Conservation (phyloP, 345 rosid species). For the Nephelium lappaceum region DNA sequence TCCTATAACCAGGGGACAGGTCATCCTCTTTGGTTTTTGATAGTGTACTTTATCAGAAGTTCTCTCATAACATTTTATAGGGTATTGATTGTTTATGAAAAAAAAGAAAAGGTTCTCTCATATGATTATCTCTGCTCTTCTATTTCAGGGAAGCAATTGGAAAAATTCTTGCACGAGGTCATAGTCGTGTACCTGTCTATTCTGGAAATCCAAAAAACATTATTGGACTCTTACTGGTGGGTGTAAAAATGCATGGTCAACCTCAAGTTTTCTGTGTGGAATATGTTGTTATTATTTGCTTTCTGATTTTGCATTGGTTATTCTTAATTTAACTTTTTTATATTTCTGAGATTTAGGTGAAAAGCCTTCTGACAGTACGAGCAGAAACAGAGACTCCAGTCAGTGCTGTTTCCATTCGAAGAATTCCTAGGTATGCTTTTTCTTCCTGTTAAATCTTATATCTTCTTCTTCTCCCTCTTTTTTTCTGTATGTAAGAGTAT, state of each 20-base stretch:
- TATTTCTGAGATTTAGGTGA: slow-evolving; percentile 47
- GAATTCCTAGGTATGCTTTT: slow-evolving; percentile 62
- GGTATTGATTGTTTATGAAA: background rate
- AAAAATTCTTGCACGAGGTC: slow-evolving; percentile 76
- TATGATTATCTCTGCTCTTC: slow-evolving; percentile 8
- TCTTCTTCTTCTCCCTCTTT: background rate
- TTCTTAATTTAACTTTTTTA: background rate
- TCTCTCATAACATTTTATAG: background rate
- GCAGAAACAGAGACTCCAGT: slow-evolving; percentile 82
- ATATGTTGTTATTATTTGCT: slow-evolving; percentile 6
- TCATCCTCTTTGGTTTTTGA: slow-evolving; percentile 4
- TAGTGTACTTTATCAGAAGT: slow-evolving; percentile 5
- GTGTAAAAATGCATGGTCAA: slow-evolving; percentile 22
- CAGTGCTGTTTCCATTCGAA: slow-evolving; percentile 78
- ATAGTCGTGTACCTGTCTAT: slow-evolving; percentile 80
- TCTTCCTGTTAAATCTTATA: background rate
- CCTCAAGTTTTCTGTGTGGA: slow-evolving; percentile 15
- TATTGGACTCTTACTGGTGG: slow-evolving; percentile 80
- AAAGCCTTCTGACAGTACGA: slow-evolving; percentile 77
- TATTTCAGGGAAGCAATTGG: slow-evolving; percentile 81
- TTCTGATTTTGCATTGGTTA: slow-evolving; percentile 18
- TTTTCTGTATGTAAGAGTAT: slow-evolving; percentile 3
- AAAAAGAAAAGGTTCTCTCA: background rate
- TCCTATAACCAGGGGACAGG: background rate
- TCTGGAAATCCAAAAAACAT: slow-evolving; percentile 70